Percentiles rank a stretch among this genome's conserved stretches.
phyloP scores from a whole-genome alignment of 225 moss, liverwort and hornwort species.

The Bryoerythrophyllum caledonicum region DNA sequence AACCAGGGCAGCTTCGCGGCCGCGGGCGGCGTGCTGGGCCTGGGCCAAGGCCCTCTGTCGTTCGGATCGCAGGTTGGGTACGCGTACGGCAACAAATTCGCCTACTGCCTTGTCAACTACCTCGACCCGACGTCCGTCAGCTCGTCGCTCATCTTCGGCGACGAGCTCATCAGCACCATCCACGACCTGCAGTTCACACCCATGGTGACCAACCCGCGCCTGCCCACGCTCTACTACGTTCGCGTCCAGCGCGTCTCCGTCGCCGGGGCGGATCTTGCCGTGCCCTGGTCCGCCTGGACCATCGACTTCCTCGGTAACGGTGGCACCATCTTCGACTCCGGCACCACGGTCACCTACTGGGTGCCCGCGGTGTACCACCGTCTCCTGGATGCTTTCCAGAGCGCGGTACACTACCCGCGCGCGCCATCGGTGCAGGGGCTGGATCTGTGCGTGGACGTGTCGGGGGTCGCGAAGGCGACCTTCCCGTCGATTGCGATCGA shows the following conservation, averaged over 20 bases:
- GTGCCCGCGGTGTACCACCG: slow-evolving; percentile 48
- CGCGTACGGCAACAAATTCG: slow-evolving; percentile 61
- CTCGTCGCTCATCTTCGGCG: slow-evolving; percentile 67
- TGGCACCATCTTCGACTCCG: slow-evolving; percentile 73
- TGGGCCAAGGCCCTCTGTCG: slow-evolving; percentile 68
- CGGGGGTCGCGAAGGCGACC: slow-evolving; percentile 20
- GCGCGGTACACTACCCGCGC: slow-evolving; percentile 41
- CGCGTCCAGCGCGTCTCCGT: slow-evolving; percentile 47
- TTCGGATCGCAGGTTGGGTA: slow-evolving; percentile 70
- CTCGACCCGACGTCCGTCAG: slow-evolving; percentile 67
- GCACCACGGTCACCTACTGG: slow-evolving; percentile 71
- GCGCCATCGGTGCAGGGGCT: slow-evolving; percentile 50
- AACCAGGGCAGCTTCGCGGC: slow-evolving; percentile 61
- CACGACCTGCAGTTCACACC: slow-evolving; percentile 61
- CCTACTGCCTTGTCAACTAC: slow-evolving; percentile 78
- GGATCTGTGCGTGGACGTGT: slow-evolving; percentile 64
- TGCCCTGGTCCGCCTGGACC: slow-evolving; percentile 47
- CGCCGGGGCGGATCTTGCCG: slow-evolving; percentile 28
- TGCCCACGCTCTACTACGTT: slow-evolving; percentile 63
- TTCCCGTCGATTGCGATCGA: slow-evolving; percentile 57
- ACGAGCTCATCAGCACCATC: slow-evolving; percentile 45
- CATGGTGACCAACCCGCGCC: slow-evolving; percentile 42
- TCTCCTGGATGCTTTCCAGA: slow-evolving; percentile 48
- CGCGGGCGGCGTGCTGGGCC: slow-evolving; percentile 72
- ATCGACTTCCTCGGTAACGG: slow-evolving; percentile 59